Evolutionary conservation across 768 basidiomycete species (phyloP), one percentile per base, ranked within the genome.

Genomic region (Xerocomellus chrysenteron): DNA sequence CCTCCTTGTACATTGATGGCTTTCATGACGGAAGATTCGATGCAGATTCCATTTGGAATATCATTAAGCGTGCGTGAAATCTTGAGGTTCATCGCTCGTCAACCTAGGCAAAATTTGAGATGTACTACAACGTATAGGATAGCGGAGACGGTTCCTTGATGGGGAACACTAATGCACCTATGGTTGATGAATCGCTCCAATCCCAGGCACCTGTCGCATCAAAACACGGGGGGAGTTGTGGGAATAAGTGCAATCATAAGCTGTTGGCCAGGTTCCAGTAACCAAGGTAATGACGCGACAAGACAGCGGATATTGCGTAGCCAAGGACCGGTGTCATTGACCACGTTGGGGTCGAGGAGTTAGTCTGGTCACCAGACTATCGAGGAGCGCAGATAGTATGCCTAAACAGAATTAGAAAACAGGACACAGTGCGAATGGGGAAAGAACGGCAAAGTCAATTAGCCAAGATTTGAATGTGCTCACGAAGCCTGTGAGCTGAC

Each of bases 1-100:
- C 35, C n/a, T 30, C n/a, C 2, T 45, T 44, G 11, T 21, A 37
- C 37, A 32, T 12, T 36, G 26, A 28, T 33, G n/a, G 11, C 24
- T 37, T 53, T 41, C 32, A 19, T 47, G 44, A 55, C 45, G 10
- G 21, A 50, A 21, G 10, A n/a, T 37, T 44, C 30, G 17, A 17
- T 19, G 24, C 48, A 67, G 66, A 47, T 67, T 50, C 64, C 66
- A 39, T 61, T 68, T 24, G 58, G 28, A 2, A 66, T 68, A 53
- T 33, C 52, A 19, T 56, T 67, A 39, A 43, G 17, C 47, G 13
- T 43, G 48, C 44, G 19, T 48, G 41, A 35, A 11, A 16, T 30
- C 7, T 35, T 39, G 47, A 28, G 3, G 12, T 35, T 21, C 32
- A 35, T 45, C 33, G 24, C 19, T 19, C 16, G 17, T 37, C 3